Conservation (phyloP, 768 basidiomycete genomes). For the Suillus ampliporus region DNA sequence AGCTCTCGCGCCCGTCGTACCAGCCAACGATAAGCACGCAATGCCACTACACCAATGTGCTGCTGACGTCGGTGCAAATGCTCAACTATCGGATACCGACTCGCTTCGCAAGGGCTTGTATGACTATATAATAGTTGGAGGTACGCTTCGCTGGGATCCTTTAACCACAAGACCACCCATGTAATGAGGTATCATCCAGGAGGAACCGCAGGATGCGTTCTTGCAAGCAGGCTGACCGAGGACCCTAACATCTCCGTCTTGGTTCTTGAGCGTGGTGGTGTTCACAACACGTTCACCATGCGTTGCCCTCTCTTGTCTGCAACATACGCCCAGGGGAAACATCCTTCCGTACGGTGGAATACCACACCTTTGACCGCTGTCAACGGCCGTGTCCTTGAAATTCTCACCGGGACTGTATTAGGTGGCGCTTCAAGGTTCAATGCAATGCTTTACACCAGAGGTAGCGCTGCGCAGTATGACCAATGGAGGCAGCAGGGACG, state of each 20-base stretch:
- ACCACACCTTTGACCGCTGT: not conserved
- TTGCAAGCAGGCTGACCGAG: constrained; percentile 45
- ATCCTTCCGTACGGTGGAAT: not conserved
- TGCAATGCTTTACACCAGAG: constrained; percentile 41
- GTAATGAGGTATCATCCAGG: constrained; percentile 23
- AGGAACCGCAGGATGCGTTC: constrained; percentile 46
- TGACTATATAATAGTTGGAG: constrained; percentile 21
- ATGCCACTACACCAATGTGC: not conserved
- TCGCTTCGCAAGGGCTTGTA: not conserved
- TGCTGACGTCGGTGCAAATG: not conserved
- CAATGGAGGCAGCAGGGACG: constrained; percentile 34
- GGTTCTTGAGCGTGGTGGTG: constrained; percentile 41
- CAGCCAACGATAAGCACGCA: not conserved
- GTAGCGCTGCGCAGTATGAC: constrained; percentile 38
- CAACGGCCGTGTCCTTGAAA: not conserved
- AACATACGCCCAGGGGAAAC: constrained; percentile 20
- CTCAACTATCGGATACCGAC: not conserved
- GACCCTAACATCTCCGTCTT: constrained; percentile 36
- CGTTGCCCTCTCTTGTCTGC: constrained; percentile 38
- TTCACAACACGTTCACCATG: constrained; percentile 32
- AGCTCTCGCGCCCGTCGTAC: no score
- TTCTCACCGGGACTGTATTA: constrained; percentile 36
- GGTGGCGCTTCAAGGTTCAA: constrained; percentile 56
- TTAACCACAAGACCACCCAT: not conserved
- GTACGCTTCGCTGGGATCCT: not conserved